These are phyloP conservation scores for Phytophthora pini DNA, from an alignment of 352 stramenopile species.

Conservation along the genomic window DNA sequence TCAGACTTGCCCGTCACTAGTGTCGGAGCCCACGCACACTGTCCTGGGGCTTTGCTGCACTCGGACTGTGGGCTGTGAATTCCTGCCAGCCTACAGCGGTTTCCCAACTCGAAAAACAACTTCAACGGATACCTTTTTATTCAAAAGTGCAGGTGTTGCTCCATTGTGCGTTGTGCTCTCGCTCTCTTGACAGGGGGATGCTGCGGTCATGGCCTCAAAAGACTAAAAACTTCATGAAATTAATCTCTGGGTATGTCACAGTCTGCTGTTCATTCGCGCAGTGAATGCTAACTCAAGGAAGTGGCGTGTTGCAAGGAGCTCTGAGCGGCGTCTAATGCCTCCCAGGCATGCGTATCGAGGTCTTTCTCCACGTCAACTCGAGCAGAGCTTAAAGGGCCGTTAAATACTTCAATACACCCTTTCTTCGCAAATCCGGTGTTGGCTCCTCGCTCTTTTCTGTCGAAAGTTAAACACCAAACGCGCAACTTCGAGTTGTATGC, in stretches of 20 bases:
- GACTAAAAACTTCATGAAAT: constrained; percentile 7
- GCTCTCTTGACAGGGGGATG: constrained; percentile 23
- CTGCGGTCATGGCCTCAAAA: constrained; percentile 11
- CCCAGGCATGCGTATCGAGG: neutral
- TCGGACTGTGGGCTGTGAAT: too few relatives aligned
- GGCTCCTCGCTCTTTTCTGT: constrained; percentile 23
- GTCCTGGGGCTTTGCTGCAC: neutral
- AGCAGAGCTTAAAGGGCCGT: constrained; percentile 21
- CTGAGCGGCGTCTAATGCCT: too few relatives aligned
- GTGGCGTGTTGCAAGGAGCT: too few relatives aligned
- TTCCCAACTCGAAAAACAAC: constrained; percentile 1
- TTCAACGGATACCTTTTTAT: constrained; percentile 27
- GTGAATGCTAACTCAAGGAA: neutral
- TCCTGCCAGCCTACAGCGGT: neutral
- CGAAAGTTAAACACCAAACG: constrained; percentile 11
- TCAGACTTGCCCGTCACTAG: too few relatives aligned
- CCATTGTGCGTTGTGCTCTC: constrained; percentile 12
- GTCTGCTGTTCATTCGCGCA: constrained; percentile 1
- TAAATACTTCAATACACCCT: constrained; percentile 22
- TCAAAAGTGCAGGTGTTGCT: constrained; percentile 17
- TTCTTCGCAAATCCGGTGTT: constrained; percentile 30
- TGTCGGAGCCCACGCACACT: neutral
- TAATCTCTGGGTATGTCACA: constrained; percentile 12
- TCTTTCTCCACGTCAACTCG: neutral
- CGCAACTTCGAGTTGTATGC: constrained; percentile 6